Conservation (phyloP, 2,329 filamentous ascomycete genomes). For the Stemphylium lycopersici region DNA sequence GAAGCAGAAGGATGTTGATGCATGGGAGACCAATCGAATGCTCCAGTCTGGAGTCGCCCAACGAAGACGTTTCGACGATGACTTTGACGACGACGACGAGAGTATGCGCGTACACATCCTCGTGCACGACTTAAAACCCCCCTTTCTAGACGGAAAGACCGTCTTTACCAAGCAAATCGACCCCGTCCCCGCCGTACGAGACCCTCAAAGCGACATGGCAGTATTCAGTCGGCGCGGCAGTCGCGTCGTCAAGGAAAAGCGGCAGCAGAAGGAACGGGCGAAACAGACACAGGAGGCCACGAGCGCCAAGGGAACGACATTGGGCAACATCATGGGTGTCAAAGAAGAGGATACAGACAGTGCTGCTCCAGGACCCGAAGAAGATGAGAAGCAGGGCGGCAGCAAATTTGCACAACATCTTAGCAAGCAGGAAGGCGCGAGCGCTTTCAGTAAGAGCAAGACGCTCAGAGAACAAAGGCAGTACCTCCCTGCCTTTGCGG, state of each 20-base stretch:
- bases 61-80: slow-evolving; percentile 76
- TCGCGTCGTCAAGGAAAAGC: slow-evolving; percentile 85
- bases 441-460: slow-evolving; percentile 92
- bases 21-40: slow-evolving; percentile 99
- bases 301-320: slow-evolving; percentile 85
- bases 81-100: slow-evolving; percentile 91
- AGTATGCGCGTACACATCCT: slow-evolving; percentile 86
- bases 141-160: slow-evolving; percentile 91
- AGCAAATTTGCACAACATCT: slow-evolving; percentile 90
- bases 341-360: slow-evolving; percentile 91
- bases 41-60: slow-evolving; percentile 95
- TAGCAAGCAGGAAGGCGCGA: slow-evolving; percentile 82
- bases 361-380: slow-evolving; percentile 75
- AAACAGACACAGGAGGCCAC: slow-evolving; percentile 95
- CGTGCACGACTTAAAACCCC: slow-evolving; percentile 91
- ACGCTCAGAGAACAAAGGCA: slow-evolving; percentile 88
- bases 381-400: slow-evolving; percentile 69
- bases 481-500: slow-evolving; percentile 92
- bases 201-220: slow-evolving; percentile 97
- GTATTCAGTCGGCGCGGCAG: slow-evolving; percentile 97
- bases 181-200: slow-evolving; percentile 88
- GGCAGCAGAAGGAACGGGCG: slow-evolving; percentile 90
- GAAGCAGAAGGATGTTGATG: slow-evolving; percentile 92
- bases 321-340: slow-evolving; percentile 94
- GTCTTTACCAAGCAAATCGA: slow-evolving; percentile 98